Conservation (phyloP, 2,329 filamentous ascomycete genomes). For the Cladosporium sp. region DNA sequence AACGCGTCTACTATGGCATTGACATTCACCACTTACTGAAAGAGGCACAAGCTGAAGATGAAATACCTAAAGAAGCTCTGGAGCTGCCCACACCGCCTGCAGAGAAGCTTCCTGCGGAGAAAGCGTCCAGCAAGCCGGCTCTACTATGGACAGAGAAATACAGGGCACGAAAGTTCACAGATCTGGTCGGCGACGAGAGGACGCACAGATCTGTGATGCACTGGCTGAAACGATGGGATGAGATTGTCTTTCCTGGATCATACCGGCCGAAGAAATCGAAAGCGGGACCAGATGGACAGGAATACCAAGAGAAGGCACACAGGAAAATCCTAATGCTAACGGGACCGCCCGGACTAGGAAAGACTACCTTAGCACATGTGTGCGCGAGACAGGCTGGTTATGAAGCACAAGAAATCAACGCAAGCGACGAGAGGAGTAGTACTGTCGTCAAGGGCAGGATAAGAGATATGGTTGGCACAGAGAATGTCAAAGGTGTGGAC, state of each 20-base stretch:
- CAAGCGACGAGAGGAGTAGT: slow-evolving; percentile 86
- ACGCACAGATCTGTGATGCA: slow-evolving; percentile 86
- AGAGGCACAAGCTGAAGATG: slow-evolving; percentile 60
- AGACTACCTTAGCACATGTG: slow-evolving; percentile 93
- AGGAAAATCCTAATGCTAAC: slow-evolving; percentile 86
- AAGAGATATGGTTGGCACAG: slow-evolving; percentile 84
- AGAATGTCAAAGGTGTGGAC: slow-evolving; percentile 77
- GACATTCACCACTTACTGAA: slow-evolving; percentile 82
- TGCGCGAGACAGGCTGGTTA: slow-evolving; percentile 94
- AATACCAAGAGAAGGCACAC: slow-evolving; percentile 66
- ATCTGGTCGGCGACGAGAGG: slow-evolving; percentile 88
- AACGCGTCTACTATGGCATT: slow-evolving; percentile 82
- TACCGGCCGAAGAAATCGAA: slow-evolving; percentile 56
- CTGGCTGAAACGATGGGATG: slow-evolving; percentile 94
- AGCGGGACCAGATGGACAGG: slow-evolving; percentile 40
- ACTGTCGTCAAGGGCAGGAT: slow-evolving; percentile 90
- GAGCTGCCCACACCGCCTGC: slow-evolving; percentile 35
- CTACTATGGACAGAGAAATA: slow-evolving; percentile 97
- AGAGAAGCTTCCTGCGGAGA: slow-evolving; percentile 28
- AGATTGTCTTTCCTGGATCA: slow-evolving; percentile 80
- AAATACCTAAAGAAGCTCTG: slow-evolving; percentile 29
- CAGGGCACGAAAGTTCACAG: slow-evolving; percentile 83
- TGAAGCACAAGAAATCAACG: slow-evolving; percentile 95
- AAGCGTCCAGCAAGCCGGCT: slow-evolving; percentile 35
- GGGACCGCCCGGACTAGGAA: slow-evolving; percentile 87